Conservation (phyloP, 331 rosid species). For the Ulmus americana region DNA sequence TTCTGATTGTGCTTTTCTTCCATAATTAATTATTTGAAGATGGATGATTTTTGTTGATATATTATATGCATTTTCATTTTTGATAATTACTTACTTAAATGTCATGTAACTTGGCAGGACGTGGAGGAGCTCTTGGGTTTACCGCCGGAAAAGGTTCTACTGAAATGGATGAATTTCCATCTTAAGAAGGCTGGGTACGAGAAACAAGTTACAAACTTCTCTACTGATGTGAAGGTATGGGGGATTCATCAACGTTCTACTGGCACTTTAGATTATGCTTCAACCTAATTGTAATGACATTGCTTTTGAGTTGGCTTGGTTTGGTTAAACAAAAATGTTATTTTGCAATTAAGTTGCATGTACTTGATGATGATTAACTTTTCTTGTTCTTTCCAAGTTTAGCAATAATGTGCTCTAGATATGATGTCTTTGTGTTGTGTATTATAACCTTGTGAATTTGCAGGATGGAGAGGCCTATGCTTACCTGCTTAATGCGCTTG, state of each 20-base stretch:
- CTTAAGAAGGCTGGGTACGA: slow-evolving; percentile 87
- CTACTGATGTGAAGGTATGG: slow-evolving; percentile 85
- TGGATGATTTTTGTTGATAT: not conserved
- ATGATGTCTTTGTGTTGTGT: slow-evolving; percentile 10
- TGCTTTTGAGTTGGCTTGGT: not conserved
- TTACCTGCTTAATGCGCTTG: slow-evolving; percentile 82
- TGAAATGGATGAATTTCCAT: slow-evolving; percentile 99
- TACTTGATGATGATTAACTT: not conserved
- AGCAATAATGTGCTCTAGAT: not conserved
- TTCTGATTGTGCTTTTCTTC: slow-evolving; percentile 11
- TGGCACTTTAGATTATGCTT: slow-evolving; percentile 6
- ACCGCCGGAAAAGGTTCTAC: slow-evolving; percentile 83
- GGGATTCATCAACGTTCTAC: not conserved
- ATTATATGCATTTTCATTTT: not conserved
- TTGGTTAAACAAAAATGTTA: not conserved
- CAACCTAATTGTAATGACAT: not conserved
- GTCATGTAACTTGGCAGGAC: slow-evolving; percentile 46
- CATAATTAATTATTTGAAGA: slow-evolving; percentile 11
- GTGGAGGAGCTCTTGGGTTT: slow-evolving; percentile 95
- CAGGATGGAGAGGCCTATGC: slow-evolving; percentile 99
- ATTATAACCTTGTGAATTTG: slow-evolving; percentile 20
- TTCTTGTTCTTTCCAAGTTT: not conserved
- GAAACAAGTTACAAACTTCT: slow-evolving; percentile 92
- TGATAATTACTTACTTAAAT: not conserved
- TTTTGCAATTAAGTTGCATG: not conserved